Conservation (phyloP, 2,329 filamentous ascomycete species). For the Arthrobotrys sinensis region DNA sequence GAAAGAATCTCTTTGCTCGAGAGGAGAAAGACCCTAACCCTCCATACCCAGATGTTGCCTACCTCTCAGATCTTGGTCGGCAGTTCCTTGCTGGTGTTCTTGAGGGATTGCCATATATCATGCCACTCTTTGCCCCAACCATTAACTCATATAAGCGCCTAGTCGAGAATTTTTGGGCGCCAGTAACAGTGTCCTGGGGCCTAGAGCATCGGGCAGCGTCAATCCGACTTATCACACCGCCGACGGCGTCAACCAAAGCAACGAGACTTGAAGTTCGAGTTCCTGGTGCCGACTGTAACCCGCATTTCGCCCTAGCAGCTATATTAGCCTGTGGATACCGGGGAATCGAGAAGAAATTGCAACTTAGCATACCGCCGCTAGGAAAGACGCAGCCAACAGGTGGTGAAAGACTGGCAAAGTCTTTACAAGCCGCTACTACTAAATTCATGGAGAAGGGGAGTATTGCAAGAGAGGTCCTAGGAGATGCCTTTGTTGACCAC, state of each 20-base stretch:
- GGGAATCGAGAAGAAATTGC: slow-evolving; percentile 91
- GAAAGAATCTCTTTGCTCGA: slow-evolving; percentile 86
- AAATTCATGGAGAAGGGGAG: slow-evolving; percentile 84
- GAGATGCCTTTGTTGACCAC: slow-evolving; percentile 95
- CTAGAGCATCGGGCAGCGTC: slow-evolving; percentile 94
- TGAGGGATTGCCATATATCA: slow-evolving; percentile 90
- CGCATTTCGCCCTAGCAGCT: slow-evolving; percentile 87
- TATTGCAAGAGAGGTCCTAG: slow-evolving; percentile 92
- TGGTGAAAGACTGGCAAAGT: slow-evolving; percentile 85
- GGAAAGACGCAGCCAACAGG: slow-evolving; percentile 87
- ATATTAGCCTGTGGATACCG: slow-evolving; percentile 91
- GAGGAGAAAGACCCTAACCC: slow-evolving; percentile 80
- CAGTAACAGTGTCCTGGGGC: slow-evolving; percentile 97
- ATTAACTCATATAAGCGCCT: slow-evolving; percentile 98
- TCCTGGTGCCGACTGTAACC: slow-evolving; percentile 93
- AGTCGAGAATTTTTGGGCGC: slow-evolving; percentile 99
- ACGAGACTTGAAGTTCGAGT: slow-evolving; percentile 95
- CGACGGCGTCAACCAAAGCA: slow-evolving; percentile 84
- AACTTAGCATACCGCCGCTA: slow-evolving; percentile 84
- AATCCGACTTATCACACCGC: slow-evolving; percentile 89
- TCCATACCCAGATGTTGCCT: slow-evolving; percentile 80
- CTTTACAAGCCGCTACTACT: slow-evolving; percentile 84
- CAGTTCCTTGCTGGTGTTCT: slow-evolving; percentile 94
- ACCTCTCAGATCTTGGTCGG: slow-evolving; percentile 88
- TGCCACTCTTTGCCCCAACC: slow-evolving; percentile 94